Percentiles rank a stretch among this genome's conserved stretches.
Conservation (phyloP, 2,329 filamentous ascomycete species). For the Alternaria angustiovoidea region DNA sequence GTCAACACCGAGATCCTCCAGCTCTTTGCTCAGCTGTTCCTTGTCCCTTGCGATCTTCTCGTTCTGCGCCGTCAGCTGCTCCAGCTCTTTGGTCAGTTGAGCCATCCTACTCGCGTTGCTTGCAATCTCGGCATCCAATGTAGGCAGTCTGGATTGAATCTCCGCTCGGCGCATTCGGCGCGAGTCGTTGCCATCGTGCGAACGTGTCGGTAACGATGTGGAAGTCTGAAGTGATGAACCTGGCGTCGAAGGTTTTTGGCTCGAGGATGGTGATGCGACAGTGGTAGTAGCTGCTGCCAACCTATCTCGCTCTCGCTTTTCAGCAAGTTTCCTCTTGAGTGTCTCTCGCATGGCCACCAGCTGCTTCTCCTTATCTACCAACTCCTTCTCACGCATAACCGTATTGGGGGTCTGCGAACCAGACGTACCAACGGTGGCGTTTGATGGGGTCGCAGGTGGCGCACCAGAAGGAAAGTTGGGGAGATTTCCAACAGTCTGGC, state of each 20-base stretch:
- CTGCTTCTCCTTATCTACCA: conserved; percentile 58
- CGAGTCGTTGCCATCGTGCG: conserved; percentile 12
- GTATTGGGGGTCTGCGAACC: conserved; percentile 49
- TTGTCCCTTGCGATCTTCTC: conserved; percentile 53
- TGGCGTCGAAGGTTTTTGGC: conserved; percentile 6
- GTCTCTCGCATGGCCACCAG: conserved; percentile 56
- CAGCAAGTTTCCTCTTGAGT: conserved; percentile 39
- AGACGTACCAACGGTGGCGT: conserved; percentile 42
- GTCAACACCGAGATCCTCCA: conserved; percentile 59
- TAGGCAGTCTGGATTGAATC: conserved; percentile 58
- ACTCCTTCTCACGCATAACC: conserved; percentile 51
- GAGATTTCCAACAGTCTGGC: conserved; percentile 23
- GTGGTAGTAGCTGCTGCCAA: conserved; percentile 19
- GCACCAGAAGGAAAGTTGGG: conserved; percentile 39
- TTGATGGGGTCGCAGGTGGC: conserved; percentile 28
- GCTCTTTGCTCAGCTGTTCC: conserved; percentile 56
- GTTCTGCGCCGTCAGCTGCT: conserved; percentile 50
- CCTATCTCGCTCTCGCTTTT: conserved; percentile 34
- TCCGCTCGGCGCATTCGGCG: conserved; percentile 54
- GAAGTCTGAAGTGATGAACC: conserved; percentile 6
- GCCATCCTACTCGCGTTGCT: conserved; percentile 50
- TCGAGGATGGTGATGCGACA: conserved; percentile 1
- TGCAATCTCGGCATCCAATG: conserved; percentile 56
- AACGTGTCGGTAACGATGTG: not conserved
- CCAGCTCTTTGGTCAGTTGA: conserved; percentile 56